These are phyloP conservation scores for Endoconidiophora polonica DNA, from an alignment of 2,329 filamentous ascomycete species.

Conservation along the genomic window DNA sequence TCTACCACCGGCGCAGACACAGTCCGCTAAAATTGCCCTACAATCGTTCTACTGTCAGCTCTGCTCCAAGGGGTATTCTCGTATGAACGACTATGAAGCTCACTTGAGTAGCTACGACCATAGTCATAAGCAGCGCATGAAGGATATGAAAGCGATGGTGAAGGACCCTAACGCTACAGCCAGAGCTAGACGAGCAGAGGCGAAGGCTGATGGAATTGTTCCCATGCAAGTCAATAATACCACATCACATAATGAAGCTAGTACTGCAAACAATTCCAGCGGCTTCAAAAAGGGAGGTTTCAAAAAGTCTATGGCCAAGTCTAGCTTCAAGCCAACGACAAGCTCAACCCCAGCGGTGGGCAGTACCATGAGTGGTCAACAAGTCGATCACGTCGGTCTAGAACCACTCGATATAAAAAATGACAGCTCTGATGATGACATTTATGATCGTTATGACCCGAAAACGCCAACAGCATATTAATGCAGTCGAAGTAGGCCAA, in stretches of 20 bases:
- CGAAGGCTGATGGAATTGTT: constrained; percentile 51
- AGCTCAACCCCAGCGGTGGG: constrained; percentile 18
- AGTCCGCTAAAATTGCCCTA: constrained; percentile 55
- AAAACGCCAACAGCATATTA: constrained; percentile 34
- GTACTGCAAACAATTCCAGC: constrained; percentile 14
- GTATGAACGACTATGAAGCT: constrained; percentile 91
- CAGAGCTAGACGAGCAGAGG: constrained; percentile 52
- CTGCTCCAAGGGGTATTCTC: constrained; percentile 85
- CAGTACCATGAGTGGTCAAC: neutral
- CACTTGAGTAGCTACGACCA: constrained; percentile 93
- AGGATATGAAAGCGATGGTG: constrained; percentile 75
- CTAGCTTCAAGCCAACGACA: constrained; percentile 45
- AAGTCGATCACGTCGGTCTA: neutral
- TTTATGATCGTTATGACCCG: constrained; percentile 52
- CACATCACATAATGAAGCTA: constrained; percentile 1
- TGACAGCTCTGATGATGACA: constrained; percentile 44
- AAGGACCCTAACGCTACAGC: constrained; percentile 50
- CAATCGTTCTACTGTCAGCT: constrained; percentile 73
- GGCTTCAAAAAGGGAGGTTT: constrained; percentile 55
- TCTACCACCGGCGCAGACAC: constrained; percentile 40
- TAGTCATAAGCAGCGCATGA: constrained; percentile 77
- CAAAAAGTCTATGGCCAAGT: constrained; percentile 73
- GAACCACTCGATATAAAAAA: neutral
- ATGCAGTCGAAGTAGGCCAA: neutral
- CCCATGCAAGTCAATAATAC: constrained; percentile 41